Conservation (phyloP, 2,329 filamentous ascomycete species). For the Trichoderma koningii region DNA sequence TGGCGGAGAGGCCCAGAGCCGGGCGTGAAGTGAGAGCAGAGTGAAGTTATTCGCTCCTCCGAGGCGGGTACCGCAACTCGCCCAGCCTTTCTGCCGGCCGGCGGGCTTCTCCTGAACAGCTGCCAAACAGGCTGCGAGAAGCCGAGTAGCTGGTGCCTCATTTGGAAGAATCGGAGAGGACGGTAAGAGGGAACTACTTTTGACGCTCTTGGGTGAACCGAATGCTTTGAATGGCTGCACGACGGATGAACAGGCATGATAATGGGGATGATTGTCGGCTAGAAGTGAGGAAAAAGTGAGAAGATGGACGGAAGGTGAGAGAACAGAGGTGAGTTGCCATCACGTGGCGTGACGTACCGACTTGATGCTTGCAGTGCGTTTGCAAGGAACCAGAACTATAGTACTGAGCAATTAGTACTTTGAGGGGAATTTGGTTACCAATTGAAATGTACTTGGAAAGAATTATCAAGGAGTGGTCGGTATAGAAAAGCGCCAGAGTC, state of each 20-base stretch:
- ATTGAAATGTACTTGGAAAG: too few species aligned
- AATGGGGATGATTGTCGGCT: neutral
- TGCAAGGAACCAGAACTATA: neutral
- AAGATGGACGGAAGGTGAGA: neutral
- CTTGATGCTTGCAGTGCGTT: neutral
- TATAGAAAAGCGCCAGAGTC: too few species aligned
- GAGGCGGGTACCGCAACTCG: neutral
- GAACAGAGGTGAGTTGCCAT: neutral
- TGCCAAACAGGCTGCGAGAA: neutral
- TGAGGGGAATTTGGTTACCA: too few species aligned
- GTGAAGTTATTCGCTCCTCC: constrained; percentile 1
- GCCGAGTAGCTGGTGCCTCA: constrained; percentile 2
- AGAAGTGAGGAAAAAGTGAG: neutral
- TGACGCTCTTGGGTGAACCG: too few species aligned
- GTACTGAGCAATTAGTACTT: too few species aligned
- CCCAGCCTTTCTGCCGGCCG: constrained; percentile 3
- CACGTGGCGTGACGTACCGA: constrained; percentile 12
- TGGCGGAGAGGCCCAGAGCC: neutral
- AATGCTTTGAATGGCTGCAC: neutral
- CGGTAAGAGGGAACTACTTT: neutral
- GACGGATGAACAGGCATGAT: neutral
- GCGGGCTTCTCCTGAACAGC: constrained; percentile 15
- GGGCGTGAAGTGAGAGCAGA: constrained; percentile 8
- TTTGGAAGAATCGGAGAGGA: neutral
- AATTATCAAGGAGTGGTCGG: too few species aligned